Evolutionary conservation across 139 green algal species (phyloP).

Genomic region (Asterochloris sp.): DNA sequence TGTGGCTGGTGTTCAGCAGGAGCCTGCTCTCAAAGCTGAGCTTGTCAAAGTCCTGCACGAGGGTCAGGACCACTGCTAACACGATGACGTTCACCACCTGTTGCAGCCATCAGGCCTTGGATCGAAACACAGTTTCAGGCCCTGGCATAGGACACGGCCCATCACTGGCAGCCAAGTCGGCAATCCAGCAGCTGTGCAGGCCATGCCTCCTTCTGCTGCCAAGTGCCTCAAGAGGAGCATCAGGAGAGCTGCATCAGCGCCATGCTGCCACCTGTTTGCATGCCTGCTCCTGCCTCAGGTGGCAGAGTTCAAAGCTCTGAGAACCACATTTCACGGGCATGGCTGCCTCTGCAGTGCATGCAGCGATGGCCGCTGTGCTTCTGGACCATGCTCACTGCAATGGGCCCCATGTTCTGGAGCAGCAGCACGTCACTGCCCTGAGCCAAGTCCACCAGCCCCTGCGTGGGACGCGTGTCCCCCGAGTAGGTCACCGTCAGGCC

Average conservation of each 20-base stretch:
- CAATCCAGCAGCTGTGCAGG: not conserved
- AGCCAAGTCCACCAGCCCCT: constrained; percentile 26
- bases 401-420: constrained; percentile 44
- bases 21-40: too few relatives aligned
- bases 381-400: not conserved
- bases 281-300: too few relatives aligned
- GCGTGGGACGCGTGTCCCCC: constrained; percentile 30
- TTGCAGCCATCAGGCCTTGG: not conserved
- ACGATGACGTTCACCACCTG: not conserved
- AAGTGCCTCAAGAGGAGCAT: too few relatives aligned
- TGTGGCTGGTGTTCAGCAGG: constrained; percentile 37
- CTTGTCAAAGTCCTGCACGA: not conserved
- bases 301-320: not conserved
- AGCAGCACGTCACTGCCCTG: constrained; percentile 33
- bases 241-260: too few relatives aligned
- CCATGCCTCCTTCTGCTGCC: too few relatives aligned
- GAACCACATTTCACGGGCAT: not conserved
- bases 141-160: not conserved
- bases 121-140: not conserved
- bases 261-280: too few relatives aligned
- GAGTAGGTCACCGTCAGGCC: constrained; percentile 44
- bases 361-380: constrained; percentile 12
- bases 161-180: not conserved
- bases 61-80: not conserved
- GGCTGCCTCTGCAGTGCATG: not conserved